Base-by-base conservation (phyloP, 1,284 basidiomycete species). In the Cryptococcus sp. region DNA sequence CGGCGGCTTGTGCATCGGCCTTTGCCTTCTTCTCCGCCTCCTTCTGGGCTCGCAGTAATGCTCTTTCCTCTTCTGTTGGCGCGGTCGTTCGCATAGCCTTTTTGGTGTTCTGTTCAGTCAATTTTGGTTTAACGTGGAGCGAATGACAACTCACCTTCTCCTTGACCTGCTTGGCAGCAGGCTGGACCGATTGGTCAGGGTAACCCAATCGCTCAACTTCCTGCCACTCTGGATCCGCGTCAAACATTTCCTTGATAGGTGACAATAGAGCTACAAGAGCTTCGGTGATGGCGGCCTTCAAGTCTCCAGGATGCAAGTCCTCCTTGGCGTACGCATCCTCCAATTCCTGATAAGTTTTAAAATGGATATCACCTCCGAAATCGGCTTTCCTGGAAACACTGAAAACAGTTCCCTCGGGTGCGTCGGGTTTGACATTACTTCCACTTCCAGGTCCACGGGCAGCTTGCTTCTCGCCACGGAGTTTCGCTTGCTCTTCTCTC, bases 271-370 rank as follows among this genome's bases (percentile, higher is more conserved):
- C 77, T 61, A 82, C 81, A 64, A 98, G 85, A 4, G 85, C 86
- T 25, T 84, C 83, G n/a, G 83, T 80, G 7, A 97, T 89, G 1
- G 84, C 83, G 7, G 76, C 76, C 78, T 98, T 99, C 63, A 99
- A 77, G 72, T 98, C 96, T 25, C 85, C 85, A 1, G 94, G 96
- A 72, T 97, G 91, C 4, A 98, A 64, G 55, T 82, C 81, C 75
- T 85, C 87, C 52, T 79, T 80, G 25, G 77, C 82, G 70, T 92
- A 98, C 53, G 87, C 88, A n/a, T 79, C 77, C 71, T 88, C 81
- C 56, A 98, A 72, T 28, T 81, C 80, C 16, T 80, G 78, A 72
- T 85, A 92, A 7, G 76, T 78, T 42, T 64, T 62, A 78, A 90
- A 94, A 73, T 96, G 90, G 52, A 84, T 76, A 47, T 85, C 77